A percentile compares a stretch with the other conserved stretches of the same genome.
Evolutionary conservation across 176 grass and related monocot species (phyloP).

Genomic region (Hordeum marinum): DNA sequence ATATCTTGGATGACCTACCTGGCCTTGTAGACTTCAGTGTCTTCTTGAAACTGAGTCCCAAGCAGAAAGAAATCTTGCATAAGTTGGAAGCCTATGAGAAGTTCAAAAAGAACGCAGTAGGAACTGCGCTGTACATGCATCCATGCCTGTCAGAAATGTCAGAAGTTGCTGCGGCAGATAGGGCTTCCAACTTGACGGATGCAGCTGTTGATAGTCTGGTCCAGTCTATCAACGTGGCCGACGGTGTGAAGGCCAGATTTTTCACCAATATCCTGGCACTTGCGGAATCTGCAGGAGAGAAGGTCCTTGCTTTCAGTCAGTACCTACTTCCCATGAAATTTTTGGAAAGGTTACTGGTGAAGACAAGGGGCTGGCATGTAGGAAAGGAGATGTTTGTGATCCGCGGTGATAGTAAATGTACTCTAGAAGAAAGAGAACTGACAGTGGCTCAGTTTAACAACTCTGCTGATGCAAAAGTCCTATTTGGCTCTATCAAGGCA

Average conservation of each 20-base stretch:
- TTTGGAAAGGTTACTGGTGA: constrained; percentile 78
- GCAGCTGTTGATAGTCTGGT: constrained; percentile 47
- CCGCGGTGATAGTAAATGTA: constrained; percentile 53
- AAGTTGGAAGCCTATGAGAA: constrained; percentile 58
- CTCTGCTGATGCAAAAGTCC: constrained; percentile 75
- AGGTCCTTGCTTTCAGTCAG: constrained; percentile 76
- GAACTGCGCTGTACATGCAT: constrained; percentile 62
- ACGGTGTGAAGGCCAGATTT: constrained; percentile 83
- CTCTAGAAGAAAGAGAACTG: constrained; percentile 68
- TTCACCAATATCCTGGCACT: constrained; percentile 73
- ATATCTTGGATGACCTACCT: constrained; percentile 88
- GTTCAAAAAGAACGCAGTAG: constrained; percentile 64
- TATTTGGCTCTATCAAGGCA: constrained; percentile 96
- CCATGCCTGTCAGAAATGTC: constrained; percentile 63
- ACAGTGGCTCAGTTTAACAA: constrained; percentile 80
- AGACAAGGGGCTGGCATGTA: constrained; percentile 70
- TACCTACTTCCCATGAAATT: constrained; percentile 81
- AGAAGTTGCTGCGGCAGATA: constrained; percentile 54
- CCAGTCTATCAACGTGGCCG: constrained; percentile 35
- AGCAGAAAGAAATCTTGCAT: constrained; percentile 49
- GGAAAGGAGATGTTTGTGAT: constrained; percentile 94
- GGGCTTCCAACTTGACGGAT: constrained; percentile 30
- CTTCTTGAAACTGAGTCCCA: constrained; percentile 55
- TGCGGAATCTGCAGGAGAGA: constrained; percentile 65
- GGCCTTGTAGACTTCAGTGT: constrained; percentile 75